These are phyloP conservation scores for Fusarium chuoi DNA, from an alignment of 2,329 filamentous ascomycete species.

Conservation along the genomic window DNA sequence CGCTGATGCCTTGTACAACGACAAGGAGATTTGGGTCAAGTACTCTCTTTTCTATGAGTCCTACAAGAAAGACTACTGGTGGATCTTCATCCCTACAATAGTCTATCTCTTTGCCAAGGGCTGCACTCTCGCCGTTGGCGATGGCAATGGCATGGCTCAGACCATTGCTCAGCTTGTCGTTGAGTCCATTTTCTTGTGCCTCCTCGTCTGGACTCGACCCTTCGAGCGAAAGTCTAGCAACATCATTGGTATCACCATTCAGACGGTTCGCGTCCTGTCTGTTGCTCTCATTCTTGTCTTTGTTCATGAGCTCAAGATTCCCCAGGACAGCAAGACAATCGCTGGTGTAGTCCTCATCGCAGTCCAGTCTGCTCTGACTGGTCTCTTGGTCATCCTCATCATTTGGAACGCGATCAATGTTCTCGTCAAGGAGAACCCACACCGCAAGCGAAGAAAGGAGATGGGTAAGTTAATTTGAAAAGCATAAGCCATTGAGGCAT, in stretches of 20 bases:
- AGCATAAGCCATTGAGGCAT: background rate
- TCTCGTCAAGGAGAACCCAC: slow-evolving; percentile 88
- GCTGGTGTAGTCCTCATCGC: slow-evolving; percentile 93
- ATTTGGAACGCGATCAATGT: slow-evolving; percentile 86
- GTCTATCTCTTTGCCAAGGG: slow-evolving; percentile 92
- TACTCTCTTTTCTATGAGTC: slow-evolving; percentile 98
- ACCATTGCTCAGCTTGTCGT: slow-evolving; percentile 82
- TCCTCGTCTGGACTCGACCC: slow-evolving; percentile 86
- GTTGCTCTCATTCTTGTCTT: slow-evolving; percentile 91
- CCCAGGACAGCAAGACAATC: slow-evolving; percentile 92
- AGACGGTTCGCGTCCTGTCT: slow-evolving; percentile 87
- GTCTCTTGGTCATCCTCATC: slow-evolving; percentile 85
- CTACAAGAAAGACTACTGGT: slow-evolving; percentile 96
- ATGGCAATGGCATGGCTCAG: slow-evolving; percentile 87
- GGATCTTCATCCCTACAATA: slow-evolving; percentile 91
- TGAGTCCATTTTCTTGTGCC: slow-evolving; percentile 79
- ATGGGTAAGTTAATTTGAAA: slow-evolving; percentile 70
- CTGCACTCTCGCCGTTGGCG: slow-evolving; percentile 82
- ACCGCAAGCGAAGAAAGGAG: slow-evolving; percentile 88
- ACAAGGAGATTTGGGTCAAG: slow-evolving; percentile 92
- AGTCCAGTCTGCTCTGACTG: slow-evolving; percentile 88
- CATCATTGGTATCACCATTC: slow-evolving; percentile 93
- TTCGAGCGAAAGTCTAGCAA: slow-evolving; percentile 89
- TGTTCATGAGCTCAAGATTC: slow-evolving; percentile 89
- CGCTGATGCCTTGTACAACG: slow-evolving; percentile 77